A percentile compares a stretch with the other conserved stretches of the same genome.
These are phyloP conservation scores for Microdochium paspali DNA, from an alignment of 2,329 filamentous ascomycete genomes.

Conservation along the genomic window DNA sequence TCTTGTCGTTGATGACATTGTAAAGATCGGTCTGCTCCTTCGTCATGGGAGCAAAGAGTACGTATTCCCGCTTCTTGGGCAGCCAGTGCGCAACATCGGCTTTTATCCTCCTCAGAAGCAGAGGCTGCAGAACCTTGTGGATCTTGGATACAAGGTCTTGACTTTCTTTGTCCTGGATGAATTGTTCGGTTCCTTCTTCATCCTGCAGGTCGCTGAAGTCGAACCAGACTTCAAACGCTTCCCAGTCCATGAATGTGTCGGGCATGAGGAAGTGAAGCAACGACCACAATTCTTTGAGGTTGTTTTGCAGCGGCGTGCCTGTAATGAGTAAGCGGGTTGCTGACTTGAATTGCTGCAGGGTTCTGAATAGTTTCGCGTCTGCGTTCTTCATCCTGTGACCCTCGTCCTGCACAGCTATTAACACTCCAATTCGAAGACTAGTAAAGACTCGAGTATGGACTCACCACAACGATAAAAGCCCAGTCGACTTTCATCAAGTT, in stretches of 20 bases:
- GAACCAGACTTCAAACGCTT: conserved; percentile 93
- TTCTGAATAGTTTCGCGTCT: conserved; percentile 83
- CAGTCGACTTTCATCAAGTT: conserved; percentile 77
- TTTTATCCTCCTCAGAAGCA: conserved; percentile 81
- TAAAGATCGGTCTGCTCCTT: conserved; percentile 88
- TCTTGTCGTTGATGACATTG: conserved; percentile 49
- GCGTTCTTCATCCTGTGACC: conserved; percentile 97
- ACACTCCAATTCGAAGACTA: not conserved
- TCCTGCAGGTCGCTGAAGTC: conserved; percentile 91
- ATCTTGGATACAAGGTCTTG: conserved; percentile 77
- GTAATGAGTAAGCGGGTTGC: conserved; percentile 89
- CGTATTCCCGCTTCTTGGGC: conserved; percentile 95
- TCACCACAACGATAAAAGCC: conserved; percentile 92
- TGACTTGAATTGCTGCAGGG: conserved; percentile 79
- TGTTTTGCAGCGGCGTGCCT: conserved; percentile 91
- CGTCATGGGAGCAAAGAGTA: conserved; percentile 87
- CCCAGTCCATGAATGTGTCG: conserved; percentile 85
- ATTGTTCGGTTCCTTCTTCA: conserved; percentile 66
- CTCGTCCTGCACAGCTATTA: conserved; percentile 56
- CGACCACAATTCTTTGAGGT: conserved; percentile 90
- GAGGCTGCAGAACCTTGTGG: conserved; percentile 85
- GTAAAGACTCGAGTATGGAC: conserved; percentile 12
- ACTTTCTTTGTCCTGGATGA: conserved; percentile 70
- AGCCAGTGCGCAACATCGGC: conserved; percentile 83
- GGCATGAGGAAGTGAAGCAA: conserved; percentile 88